phyloP scores from a whole-genome alignment of 2,329 filamentous ascomycete species.

The Pseudogymnoascus sp. region DNA sequence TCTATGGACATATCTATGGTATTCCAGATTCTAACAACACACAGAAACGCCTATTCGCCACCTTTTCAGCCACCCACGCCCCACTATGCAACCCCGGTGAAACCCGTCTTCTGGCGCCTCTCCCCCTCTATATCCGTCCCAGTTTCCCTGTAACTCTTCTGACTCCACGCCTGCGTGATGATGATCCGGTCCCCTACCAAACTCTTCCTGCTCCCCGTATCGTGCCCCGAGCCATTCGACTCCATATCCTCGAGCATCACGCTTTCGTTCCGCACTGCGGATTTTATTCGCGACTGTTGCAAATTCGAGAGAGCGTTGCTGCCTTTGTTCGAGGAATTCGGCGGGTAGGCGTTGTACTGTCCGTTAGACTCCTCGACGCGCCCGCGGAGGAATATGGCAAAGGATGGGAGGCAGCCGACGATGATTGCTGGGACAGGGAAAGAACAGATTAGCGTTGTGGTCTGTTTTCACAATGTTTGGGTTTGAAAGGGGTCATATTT shows the following conservation, averaged over 20 bases:
- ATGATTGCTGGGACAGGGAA: conserved; percentile 11
- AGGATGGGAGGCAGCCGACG: conserved; percentile 18
- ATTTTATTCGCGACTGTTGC: conserved; percentile 10
- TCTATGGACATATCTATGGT: not conserved
- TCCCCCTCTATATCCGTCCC: not conserved
- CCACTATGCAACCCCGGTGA: not conserved
- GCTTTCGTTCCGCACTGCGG: conserved; percentile 12
- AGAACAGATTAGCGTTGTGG: not conserved
- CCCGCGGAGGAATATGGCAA: conserved; percentile 17
- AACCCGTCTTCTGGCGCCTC: not conserved
- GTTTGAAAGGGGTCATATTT: not conserved
- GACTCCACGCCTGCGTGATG: not conserved
- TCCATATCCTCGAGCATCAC: conserved; percentile 14
- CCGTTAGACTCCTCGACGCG: conserved; percentile 11
- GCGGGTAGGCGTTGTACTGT: not conserved
- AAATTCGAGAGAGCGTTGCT: not conserved
- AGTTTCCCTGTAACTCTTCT: not conserved
- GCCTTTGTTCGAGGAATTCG: not conserved
- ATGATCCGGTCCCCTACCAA: conserved; percentile 10
- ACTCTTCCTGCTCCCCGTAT: conserved; percentile 10
- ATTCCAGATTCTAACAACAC: not conserved
- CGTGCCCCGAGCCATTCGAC: not conserved
- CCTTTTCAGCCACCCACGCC: not conserved
- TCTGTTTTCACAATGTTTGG: not conserved
- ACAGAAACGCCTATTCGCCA: not conserved